Percentiles rank a stretch among this genome's conserved stretches.
Evolutionary conservation across 768 basidiomycete species (phyloP).

Genomic region (Sutorius australiensis): DNA sequence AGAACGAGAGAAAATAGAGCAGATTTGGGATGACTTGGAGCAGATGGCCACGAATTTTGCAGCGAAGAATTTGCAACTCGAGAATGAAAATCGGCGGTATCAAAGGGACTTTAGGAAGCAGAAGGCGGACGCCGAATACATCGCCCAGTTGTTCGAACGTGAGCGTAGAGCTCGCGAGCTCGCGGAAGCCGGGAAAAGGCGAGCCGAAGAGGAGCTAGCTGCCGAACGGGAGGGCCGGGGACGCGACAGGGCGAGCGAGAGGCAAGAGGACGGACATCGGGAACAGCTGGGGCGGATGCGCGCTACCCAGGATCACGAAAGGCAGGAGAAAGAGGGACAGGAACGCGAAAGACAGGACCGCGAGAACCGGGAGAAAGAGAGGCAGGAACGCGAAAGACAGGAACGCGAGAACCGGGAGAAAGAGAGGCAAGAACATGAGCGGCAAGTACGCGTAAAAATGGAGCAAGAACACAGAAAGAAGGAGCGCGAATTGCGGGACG

Average conservation of each 20-base stretch:
- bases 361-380: background rate
- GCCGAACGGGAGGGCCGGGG: conserved; percentile 10
- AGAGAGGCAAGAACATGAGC: background rate
- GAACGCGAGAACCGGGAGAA: background rate
- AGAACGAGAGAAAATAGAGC: conserved; percentile 40
- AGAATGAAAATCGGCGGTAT: conserved; percentile 25
- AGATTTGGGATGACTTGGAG: conserved; percentile 38
- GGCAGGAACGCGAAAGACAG: background rate
- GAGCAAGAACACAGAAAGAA: background rate
- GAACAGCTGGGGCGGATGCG: background rate
- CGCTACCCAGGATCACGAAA: background rate
- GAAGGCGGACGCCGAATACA: conserved; percentile 18
- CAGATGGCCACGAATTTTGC: conserved; percentile 37
- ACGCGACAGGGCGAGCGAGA: background rate
- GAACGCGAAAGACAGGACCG: background rate
- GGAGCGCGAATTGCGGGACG: background rate
- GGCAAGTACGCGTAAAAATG: background rate
- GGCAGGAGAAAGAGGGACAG: background rate
- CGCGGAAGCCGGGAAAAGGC: conserved; percentile 20
- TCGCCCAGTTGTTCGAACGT: conserved; percentile 16
- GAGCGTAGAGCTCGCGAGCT: conserved; percentile 25
- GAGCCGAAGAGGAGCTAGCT: conserved; percentile 18
- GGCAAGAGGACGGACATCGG: background rate
- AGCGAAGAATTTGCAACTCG: conserved; percentile 33
- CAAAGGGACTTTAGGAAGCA: conserved; percentile 17